phyloP scores from a whole-genome alignment of 2,329 filamentous ascomycete species.

The Sporothrix brasiliensis region DNA sequence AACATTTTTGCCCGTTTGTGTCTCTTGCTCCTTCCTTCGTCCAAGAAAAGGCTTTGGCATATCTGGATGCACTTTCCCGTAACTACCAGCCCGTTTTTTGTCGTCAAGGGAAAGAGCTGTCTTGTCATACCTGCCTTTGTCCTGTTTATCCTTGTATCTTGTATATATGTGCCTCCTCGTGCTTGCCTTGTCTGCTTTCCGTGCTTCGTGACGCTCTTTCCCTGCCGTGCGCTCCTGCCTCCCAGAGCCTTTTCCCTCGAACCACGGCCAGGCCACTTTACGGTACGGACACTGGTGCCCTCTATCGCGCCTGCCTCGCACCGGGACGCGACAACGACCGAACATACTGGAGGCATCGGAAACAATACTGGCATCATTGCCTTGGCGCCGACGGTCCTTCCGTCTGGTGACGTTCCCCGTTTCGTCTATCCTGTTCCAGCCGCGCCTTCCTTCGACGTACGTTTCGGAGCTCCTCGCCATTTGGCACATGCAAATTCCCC shows the following conservation, averaged over 20 bases:
- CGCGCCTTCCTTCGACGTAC: background rate
- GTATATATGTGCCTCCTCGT: constrained; percentile 14
- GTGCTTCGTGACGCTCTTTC: constrained; percentile 3
- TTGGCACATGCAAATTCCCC: background rate
- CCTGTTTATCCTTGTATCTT: background rate
- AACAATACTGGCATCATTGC: constrained; percentile 17
- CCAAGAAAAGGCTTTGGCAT: constrained; percentile 1
- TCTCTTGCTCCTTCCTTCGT: background rate
- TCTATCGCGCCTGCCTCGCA: constrained; percentile 13
- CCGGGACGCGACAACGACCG: background rate
- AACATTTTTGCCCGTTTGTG: background rate
- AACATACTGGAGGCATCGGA: background rate
- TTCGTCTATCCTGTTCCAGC: background rate
- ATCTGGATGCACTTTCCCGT: constrained; percentile 5
- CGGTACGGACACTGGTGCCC: background rate
- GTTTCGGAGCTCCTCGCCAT: too few relatives aligned
- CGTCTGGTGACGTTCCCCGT: background rate
- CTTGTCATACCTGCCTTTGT: background rate
- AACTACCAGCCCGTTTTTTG: background rate
- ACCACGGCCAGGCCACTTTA: constrained; percentile 16
- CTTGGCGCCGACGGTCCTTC: background rate
- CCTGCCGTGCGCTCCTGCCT: constrained; percentile 12
- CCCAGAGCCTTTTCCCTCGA: background rate
- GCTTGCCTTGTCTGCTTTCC: background rate
- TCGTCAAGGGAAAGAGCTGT: constrained; percentile 3